These are phyloP conservation scores for Orbilia quercus DNA, from an alignment of 2,329 filamentous ascomycete species.

Conservation along the genomic window DNA sequence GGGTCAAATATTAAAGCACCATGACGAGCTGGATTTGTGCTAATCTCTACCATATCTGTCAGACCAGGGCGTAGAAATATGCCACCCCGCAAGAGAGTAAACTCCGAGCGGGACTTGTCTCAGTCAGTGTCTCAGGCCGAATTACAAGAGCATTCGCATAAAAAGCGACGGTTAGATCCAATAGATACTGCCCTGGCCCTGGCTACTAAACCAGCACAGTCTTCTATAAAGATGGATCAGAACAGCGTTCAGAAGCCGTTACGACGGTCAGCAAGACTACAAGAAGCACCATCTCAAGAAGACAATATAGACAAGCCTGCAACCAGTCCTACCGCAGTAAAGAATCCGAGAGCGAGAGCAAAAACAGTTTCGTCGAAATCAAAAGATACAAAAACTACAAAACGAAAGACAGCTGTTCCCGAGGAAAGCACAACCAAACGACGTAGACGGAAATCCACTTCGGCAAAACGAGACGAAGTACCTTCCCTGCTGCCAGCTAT, in stretches of 20 bases:
- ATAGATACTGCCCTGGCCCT: constrained; percentile 14
- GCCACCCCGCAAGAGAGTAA: constrained; percentile 50
- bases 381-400: constrained; percentile 22
- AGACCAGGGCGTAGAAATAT: constrained; percentile 46
- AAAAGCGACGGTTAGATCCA: constrained; percentile 50
- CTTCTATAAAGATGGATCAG: constrained; percentile 52
- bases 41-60: constrained; percentile 51
- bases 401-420: constrained; percentile 14
- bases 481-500: constrained; percentile 31
- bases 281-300: constrained; percentile 28
- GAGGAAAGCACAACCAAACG: constrained; percentile 34
- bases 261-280: constrained; percentile 51
- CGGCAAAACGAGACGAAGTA: constrained; percentile 40
- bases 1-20: constrained; percentile 6
- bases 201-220: constrained; percentile 1
- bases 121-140: constrained; percentile 44
- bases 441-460: constrained; percentile 51
- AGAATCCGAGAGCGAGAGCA: constrained; percentile 31
- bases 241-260: constrained; percentile 40
- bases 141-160: constrained; percentile 36
- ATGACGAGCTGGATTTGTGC: constrained; percentile 38
- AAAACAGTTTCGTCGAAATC: constrained; percentile 40
- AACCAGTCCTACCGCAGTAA: constrained; percentile 9
- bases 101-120: constrained; percentile 49
- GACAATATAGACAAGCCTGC: constrained; percentile 15